These are phyloP conservation scores for Acanthamoeba royreba DNA, from an alignment of 208 protist species.

Conservation along the genomic window DNA sequence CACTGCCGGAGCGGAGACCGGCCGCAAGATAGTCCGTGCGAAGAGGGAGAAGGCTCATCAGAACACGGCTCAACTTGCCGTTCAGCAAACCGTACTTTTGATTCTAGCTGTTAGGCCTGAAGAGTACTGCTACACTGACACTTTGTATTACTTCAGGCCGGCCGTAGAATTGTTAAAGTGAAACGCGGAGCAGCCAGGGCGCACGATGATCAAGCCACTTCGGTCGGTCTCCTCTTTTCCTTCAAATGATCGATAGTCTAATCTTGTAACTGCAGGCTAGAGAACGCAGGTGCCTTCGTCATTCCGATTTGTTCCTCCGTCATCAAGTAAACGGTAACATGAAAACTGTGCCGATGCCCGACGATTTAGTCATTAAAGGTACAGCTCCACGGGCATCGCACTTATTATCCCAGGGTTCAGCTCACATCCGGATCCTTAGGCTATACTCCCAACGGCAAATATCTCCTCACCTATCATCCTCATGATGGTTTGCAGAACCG, in stretches of 20 bases:
- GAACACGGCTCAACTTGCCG: not conserved
- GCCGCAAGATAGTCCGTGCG: not conserved
- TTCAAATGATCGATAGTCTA: not conserved
- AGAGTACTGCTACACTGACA: not conserved
- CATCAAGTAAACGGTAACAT: not conserved
- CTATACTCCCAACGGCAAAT: slow-evolving; percentile 14
- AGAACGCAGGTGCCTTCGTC: not conserved
- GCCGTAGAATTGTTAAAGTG: not conserved
- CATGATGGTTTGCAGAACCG: not conserved
- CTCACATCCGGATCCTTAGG: not conserved
- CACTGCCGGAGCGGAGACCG: too few species aligned
- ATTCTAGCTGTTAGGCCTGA: not conserved
- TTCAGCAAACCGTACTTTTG: not conserved
- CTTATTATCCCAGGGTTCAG: not conserved
- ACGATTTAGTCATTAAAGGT: not conserved
- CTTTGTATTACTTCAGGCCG: not conserved
- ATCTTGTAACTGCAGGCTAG: not conserved
- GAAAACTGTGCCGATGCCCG: not conserved
- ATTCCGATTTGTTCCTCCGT: not conserved
- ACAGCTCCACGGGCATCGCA: not conserved
- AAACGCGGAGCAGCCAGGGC: not conserved
- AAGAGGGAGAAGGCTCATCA: not conserved
- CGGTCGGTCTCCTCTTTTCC: not conserved
- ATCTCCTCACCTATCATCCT: not conserved
- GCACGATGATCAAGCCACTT: not conserved